Percentiles rank a stretch among this genome's conserved stretches.
Conservation (phyloP, 2,329 filamentous ascomycete species). For the Colletotrichum liaoningense region DNA sequence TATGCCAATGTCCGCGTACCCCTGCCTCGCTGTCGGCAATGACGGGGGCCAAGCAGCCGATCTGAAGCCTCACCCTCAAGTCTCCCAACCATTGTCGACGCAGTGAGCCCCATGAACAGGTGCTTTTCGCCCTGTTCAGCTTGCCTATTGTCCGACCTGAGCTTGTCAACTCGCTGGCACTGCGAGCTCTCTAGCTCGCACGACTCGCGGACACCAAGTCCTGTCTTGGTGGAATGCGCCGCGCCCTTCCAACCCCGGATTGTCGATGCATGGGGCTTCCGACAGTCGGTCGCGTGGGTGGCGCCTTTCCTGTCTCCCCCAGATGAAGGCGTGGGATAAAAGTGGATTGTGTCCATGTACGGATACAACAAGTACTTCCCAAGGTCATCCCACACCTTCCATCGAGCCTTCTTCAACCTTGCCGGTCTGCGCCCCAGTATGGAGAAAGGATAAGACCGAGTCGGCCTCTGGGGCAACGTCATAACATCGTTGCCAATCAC, state of each 20-base stretch:
- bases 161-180: not conserved
- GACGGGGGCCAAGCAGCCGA: conserved; percentile 33
- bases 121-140: not conserved
- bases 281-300: conserved; percentile 16
- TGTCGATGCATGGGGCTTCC: conserved; percentile 9
- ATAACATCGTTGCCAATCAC: conserved; percentile 18
- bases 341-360: conserved; percentile 7
- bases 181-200: not conserved
- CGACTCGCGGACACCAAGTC: not conserved
- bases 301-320: conserved; percentile 6
- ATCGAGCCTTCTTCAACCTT: not conserved
- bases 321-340: not conserved
- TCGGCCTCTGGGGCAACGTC: conserved; percentile 29
- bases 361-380: not conserved
- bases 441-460: conserved; percentile 31
- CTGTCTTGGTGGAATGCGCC: not conserved
- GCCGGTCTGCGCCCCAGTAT: conserved; percentile 24
- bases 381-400: conserved; percentile 16
- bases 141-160: not conserved
- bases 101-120: conserved; percentile 6
- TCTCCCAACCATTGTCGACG: conserved; percentile 19
- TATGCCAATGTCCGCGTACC: conserved; percentile 30
- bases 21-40: conserved; percentile 18
- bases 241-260: conserved; percentile 18
- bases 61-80: conserved; percentile 24